Evolutionary conservation across 2,329 filamentous ascomycete genomes (phyloP).

Genomic region (Exophiala mesophila): DNA sequence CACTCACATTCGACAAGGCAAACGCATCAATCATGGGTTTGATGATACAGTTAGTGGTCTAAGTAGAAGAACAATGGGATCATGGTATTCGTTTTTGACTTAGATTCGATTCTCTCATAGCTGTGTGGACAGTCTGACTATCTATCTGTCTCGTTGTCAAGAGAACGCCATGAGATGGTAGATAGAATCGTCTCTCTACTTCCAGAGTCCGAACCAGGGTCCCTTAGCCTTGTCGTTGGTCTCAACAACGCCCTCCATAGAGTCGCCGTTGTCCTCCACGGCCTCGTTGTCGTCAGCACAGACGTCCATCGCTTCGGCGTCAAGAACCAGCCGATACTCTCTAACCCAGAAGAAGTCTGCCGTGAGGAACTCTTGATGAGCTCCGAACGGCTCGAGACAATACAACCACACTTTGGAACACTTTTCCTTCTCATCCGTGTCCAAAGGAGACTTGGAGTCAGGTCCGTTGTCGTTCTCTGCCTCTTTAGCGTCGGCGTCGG

Average conservation of each 20-base stretch:
- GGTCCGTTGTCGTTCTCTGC: not conserved
- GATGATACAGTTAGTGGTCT: too few species aligned
- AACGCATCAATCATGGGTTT: too few species aligned
- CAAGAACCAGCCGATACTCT: not conserved
- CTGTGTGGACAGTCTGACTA: too few species aligned
- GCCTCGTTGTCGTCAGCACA: not conserved
- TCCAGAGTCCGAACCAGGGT: too few species aligned
- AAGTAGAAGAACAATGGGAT: too few species aligned
- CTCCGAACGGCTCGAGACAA: not conserved
- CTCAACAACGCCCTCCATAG: not conserved
- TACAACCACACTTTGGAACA: not conserved
- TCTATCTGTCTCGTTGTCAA: too few species aligned
- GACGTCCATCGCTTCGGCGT: constrained; percentile 1
- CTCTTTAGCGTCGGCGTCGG: not conserved
- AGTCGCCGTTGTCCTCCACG: not conserved
- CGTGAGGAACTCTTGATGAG: not conserved
- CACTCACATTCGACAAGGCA: too few species aligned
- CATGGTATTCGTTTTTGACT: too few species aligned
- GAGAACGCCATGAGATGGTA: too few species aligned
- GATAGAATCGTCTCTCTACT: too few species aligned
- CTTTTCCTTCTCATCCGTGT: not conserved
- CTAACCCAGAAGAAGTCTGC: not conserved
- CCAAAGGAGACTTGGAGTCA: not conserved
- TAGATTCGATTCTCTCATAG: too few species aligned
- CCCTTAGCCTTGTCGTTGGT: not conserved